Evolutionary conservation across 108 stramenopile species (phyloP).

Genomic region (Pelagomonas calceolata): DNA sequence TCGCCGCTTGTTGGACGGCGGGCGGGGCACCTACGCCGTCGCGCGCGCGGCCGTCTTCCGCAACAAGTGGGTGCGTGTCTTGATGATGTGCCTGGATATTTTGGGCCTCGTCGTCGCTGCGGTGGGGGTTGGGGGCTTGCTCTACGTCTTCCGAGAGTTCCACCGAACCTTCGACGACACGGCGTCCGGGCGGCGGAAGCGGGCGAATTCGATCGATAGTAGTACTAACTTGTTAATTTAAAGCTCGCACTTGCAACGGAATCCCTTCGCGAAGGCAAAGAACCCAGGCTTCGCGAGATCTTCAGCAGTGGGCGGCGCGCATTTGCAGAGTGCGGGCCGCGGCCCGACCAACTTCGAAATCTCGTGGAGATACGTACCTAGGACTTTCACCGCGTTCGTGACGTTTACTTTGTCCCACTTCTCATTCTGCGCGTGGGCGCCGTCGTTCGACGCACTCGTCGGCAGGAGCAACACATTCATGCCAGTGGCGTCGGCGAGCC

Average conservation of each 20-base stretch:
- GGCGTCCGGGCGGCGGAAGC: too few relatives aligned
- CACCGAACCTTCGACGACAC: too few relatives aligned
- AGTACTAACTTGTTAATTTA: slow-evolving; percentile 9
- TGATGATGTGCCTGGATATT: too few relatives aligned
- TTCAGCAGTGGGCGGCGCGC: slow-evolving; percentile 52
- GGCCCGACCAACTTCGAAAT: slow-evolving; percentile 57
- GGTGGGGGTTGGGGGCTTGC: too few relatives aligned
- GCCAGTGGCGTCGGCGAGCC: slow-evolving; percentile 61
- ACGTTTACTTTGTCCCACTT: slow-evolving; percentile 62
- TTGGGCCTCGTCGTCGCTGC: too few relatives aligned
- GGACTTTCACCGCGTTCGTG: slow-evolving; percentile 58
- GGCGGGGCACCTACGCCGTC: too few relatives aligned
- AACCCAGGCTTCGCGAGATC: slow-evolving; percentile 33
- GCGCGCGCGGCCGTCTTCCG: too few relatives aligned
- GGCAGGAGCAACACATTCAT: slow-evolving; percentile 72
- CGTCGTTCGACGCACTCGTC: slow-evolving; percentile 68
- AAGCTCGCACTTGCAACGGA: slow-evolving; percentile 67
- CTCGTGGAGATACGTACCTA: slow-evolving; percentile 61
- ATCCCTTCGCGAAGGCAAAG: slow-evolving; percentile 51
- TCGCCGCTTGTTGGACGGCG: too few relatives aligned
- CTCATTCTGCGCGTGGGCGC: slow-evolving; percentile 75
- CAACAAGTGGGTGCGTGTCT: too few relatives aligned
- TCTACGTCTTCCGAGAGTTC: too few relatives aligned
- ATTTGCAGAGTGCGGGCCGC: slow-evolving; percentile 57
- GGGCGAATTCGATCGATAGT: too few relatives aligned